Base-by-base conservation (phyloP, 2,329 filamentous ascomycete genomes). In the Parastagonospora nodorum region DNA sequence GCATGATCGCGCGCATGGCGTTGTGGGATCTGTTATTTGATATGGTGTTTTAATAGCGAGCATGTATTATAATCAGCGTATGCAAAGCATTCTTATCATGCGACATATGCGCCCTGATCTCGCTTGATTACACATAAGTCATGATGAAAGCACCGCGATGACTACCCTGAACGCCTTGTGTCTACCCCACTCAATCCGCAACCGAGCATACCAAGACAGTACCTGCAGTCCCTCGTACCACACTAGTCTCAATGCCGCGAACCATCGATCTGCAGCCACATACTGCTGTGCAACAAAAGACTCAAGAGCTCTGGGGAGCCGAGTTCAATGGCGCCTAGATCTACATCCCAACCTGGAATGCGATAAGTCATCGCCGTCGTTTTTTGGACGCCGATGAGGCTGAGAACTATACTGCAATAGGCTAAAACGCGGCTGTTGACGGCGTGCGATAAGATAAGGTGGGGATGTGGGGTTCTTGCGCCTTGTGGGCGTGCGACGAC, bases 1-100 rank as follows among this genome's bases (percentile, higher is more conserved):
- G 37, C 30, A 41, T 48, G 2, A 39, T 38, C 16, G 27, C 38
- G 19, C 16, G 45, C 37, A 48, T 30, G 45, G 45, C 38, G 45
- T 48, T 48, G 11, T 15, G 12, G 42, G 16, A 29, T 14, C 10
- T 29, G 33, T 19, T 11, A 24, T 38, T 15, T 39, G 33, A 16
- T 12, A 16, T 36, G 19, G 19, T 28, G 24, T 27, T 30, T 24
- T 24, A 24, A 36, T 19, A 45, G 33, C 15, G 28, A 30, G 28
- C 33, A 39, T 45, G 9, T 31, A 30, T 11, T 24, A 39, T 39
- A 37, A n/a, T 37, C 19, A 7, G 8, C 14, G 14, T 16, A 37
- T 16, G 10, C 19, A 8, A 37, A 16, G 6, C 35, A 37, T 16
- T 37, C 35, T 37, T 37, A 16, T 15, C 3, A 32, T 32, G 9